Percentiles rank a stretch among this genome's conserved stretches.
Evolutionary conservation across 768 basidiomycete genomes (phyloP).

Genomic region (Podaxis rugospora): DNA sequence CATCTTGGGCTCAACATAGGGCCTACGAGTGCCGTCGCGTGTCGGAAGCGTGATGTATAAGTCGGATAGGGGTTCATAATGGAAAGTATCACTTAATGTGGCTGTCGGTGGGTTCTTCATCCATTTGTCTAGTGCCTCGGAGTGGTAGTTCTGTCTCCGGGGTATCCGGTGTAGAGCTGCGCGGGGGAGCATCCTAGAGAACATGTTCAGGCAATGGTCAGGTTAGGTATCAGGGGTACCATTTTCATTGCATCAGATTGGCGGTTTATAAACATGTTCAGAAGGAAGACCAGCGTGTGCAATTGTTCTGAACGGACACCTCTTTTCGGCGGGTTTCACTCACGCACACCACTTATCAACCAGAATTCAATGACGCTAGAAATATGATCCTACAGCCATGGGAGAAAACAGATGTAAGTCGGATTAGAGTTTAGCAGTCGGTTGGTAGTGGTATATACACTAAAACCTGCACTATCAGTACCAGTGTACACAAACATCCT

Average conservation of each 20-base stretch:
- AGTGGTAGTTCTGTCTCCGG: neutral
- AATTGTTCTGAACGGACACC: neutral
- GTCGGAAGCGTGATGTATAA: slow-evolving; percentile 71
- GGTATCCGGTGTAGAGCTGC: neutral
- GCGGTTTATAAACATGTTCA: slow-evolving; percentile 12
- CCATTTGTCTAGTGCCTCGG: slow-evolving; percentile 43
- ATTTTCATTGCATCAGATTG: neutral
- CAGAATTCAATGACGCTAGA: neutral
- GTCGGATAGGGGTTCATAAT: slow-evolving; percentile 54
- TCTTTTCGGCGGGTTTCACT: slow-evolving; percentile 2
- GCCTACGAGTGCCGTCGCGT: slow-evolving; percentile 50
- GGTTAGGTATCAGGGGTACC: neutral
- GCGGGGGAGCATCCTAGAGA: neutral
- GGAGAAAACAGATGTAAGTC: neutral
- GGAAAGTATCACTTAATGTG: slow-evolving; percentile 44
- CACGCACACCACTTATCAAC: neutral
- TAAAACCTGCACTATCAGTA: slow-evolving; percentile 1
- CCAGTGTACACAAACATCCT: slow-evolving; percentile 3
- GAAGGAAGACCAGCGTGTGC: neutral
- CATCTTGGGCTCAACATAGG: slow-evolving; percentile 35
- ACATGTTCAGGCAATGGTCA: neutral
- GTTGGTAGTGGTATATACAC: slow-evolving; percentile 1
- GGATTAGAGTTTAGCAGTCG: slow-evolving; percentile 4
- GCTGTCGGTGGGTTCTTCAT: slow-evolving; percentile 44
- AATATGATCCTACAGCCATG: neutral